Base-by-base conservation (phyloP, 495 filamentous ascomycete genomes). In the Filosporella fistucella region DNA sequence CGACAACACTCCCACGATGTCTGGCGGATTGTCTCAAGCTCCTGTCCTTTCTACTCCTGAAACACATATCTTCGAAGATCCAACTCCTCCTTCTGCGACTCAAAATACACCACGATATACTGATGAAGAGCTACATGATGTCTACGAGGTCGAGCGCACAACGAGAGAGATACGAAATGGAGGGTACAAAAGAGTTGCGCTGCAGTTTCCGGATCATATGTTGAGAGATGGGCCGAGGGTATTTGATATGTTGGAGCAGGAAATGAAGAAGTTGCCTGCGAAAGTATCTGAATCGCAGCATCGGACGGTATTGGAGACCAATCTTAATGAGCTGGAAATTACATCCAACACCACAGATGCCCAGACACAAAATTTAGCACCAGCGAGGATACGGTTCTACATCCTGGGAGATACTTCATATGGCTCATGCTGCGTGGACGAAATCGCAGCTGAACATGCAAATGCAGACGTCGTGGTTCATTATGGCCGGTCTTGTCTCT, bases 381-480 rank as follows among this genome's bases (percentile, higher is more conserved):
- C n/a, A n/a, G n/a, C n/a, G n/a, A 58, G 71, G 20, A 70, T 73
- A 32, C 79, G 75, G 52, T 71, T 96, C 21, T 93, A 83, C 56
- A 94, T 99, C 51, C 74, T 99, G 30, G 93, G 85, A 25, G 93
- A 99, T 63, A 97, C 93, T 8, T 96, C 91, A 1, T 99, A 97
- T 65, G 91, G 93, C 35, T 80, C 91, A 4, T 99, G 93, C 68
- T 99, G 93, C 62, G 90, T 96, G 40, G 93, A 99, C 52, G 93
- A 99, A 65, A 85, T 97, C 36, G 94, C 93, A 1, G 93, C 94
- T 13, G 91, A 97, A 59, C 94, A 99, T 64, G 85, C 87, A 23
- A 74, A 88, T 58, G 91, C 93, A 5, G 85, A 97, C 42, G 89
- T 86, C 4, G 85, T 97, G 4, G 86, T 99, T 14, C 93, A 99